These are phyloP conservation scores for Saccharomycopsis lassenensis DNA, from an alignment of 805 yeast species.

Conservation along the genomic window DNA sequence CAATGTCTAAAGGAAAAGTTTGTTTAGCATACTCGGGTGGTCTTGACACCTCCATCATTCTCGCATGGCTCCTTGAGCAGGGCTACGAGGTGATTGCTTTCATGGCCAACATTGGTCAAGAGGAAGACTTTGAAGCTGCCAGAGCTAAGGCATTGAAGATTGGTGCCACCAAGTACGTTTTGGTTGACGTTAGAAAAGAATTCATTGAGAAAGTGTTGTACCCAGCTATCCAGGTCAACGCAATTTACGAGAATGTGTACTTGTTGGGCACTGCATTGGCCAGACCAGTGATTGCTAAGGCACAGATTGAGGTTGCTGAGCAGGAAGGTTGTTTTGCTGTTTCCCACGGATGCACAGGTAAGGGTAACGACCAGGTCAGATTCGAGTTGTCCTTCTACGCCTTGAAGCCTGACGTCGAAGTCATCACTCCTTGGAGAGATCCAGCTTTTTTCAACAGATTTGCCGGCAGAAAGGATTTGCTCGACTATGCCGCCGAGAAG, in stretches of 20 bases:
- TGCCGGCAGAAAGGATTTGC: conserved; percentile 94
- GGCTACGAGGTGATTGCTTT: conserved; percentile 98
- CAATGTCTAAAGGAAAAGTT: conserved; percentile 95
- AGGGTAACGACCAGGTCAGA: conserved; percentile 99
- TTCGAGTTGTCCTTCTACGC: conserved; percentile 97
- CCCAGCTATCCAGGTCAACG: conserved; percentile 97
- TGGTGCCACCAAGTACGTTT: conserved; percentile 93
- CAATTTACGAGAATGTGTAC: conserved; percentile 95
- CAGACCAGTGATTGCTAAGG: conserved; percentile 97
- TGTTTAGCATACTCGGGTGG: conserved; percentile 99
- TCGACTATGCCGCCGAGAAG: conserved; percentile 88
- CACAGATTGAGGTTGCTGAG: conserved; percentile 95
- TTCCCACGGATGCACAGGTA: conserved; percentile 99
- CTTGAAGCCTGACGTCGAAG: conserved; percentile 90
- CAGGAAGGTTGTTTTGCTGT: conserved; percentile 97
- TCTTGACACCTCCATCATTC: conserved; percentile 92
- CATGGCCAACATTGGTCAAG: conserved; percentile 98
- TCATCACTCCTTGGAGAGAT: conserved; percentile 99
- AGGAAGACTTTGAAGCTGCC: conserved; percentile 97
- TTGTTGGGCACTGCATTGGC: conserved; percentile 96
- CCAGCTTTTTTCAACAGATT: conserved; percentile 90
- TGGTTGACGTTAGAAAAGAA: conserved; percentile 90
- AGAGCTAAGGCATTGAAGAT: conserved; percentile 90
- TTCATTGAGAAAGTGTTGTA: conserved; percentile 82
- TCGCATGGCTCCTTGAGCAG: conserved; percentile 96